phyloP scores from a whole-genome alignment of 1,284 basidiomycete species.

The Schizophyllum commune region DNA sequence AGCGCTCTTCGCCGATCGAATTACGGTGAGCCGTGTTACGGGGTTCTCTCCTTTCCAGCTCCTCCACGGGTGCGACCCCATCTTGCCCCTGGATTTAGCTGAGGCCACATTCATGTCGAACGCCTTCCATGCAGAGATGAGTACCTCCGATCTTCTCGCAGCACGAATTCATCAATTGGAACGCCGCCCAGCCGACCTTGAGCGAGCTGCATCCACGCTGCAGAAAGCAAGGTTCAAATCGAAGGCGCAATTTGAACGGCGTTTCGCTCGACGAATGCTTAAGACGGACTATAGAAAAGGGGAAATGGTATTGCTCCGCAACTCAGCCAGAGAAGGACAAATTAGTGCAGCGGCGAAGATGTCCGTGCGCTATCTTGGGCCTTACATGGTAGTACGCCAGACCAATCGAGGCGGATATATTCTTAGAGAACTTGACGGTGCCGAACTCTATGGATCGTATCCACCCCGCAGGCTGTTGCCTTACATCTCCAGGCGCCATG shows the following conservation, averaged over 20 bases:
- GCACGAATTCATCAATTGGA: slow-evolving; percentile 8
- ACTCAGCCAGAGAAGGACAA: no score
- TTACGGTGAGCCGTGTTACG: slow-evolving; percentile 12
- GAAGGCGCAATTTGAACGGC: slow-evolving; percentile 11
- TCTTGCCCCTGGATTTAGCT: slow-evolving; percentile 16
- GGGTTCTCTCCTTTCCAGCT: slow-evolving; percentile 17
- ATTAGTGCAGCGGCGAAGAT: no score
- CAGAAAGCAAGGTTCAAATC: slow-evolving; percentile 7
- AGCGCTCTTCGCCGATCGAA: slow-evolving; percentile 14
- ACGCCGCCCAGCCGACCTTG: slow-evolving; percentile 1
- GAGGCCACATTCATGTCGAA: slow-evolving; percentile 14
- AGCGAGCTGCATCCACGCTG: slow-evolving; percentile 3
- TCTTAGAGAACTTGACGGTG: no score
- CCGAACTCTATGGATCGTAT: no score
- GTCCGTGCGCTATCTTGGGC: no score
- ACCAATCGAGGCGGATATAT: no score
- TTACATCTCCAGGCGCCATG: no score
- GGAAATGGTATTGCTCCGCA: neutral
- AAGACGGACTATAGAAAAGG: neutral
- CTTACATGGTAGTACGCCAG: no score
- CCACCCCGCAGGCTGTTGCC: no score
- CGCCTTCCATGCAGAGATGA: slow-evolving; percentile 8
- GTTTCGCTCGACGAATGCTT: neutral
- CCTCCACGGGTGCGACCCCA: slow-evolving; percentile 12
- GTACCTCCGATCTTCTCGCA: slow-evolving; percentile 10